These are phyloP conservation scores for Cephalotrichum gorgonifer DNA, from an alignment of 2,329 filamentous ascomycete species.

Conservation along the genomic window DNA sequence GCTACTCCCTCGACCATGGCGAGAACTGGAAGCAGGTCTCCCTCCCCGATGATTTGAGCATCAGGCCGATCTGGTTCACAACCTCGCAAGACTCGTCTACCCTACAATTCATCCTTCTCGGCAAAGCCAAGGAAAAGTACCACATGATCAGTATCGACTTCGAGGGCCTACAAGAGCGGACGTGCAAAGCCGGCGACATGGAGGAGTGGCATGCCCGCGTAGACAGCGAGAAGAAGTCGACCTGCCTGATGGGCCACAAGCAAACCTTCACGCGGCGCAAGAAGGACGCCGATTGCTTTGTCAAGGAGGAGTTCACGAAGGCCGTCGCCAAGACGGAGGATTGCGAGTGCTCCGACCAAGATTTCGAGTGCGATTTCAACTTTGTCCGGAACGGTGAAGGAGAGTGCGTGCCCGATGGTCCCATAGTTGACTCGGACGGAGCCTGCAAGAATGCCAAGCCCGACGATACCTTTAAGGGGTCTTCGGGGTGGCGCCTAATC, in stretches of 20 bases:
- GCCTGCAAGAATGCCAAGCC: constrained; percentile 56
- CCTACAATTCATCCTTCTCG: constrained; percentile 78
- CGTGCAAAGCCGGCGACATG: constrained; percentile 69
- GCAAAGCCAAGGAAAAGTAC: constrained; percentile 42
- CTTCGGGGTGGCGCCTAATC: constrained; percentile 86
- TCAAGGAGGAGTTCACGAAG: constrained; percentile 77
- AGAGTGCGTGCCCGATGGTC: constrained; percentile 58
- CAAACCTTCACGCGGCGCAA: constrained; percentile 81
- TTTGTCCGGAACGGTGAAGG: constrained; percentile 53
- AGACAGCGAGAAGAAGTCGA: constrained; percentile 68
- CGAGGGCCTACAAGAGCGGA: constrained; percentile 64
- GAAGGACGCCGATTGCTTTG: constrained; percentile 78
- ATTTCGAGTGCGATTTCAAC: constrained; percentile 97
- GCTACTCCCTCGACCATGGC: constrained; percentile 84
- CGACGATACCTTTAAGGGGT: constrained; percentile 68
- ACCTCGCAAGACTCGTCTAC: constrained; percentile 90
- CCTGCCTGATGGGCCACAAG: constrained; percentile 92
- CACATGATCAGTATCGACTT: constrained; percentile 76
- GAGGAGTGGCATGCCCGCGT: constrained; percentile 82
- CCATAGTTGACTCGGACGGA: constrained; percentile 57
- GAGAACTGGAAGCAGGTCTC: constrained; percentile 68
- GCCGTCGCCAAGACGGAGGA: constrained; percentile 57
- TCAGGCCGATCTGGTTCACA: constrained; percentile 65
- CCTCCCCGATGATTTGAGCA: constrained; percentile 54
- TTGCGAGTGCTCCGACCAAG: constrained; percentile 72